Evolutionary conservation across 176 grass and related monocot genomes (phyloP).

Genomic region (Musa schizocarpa): DNA sequence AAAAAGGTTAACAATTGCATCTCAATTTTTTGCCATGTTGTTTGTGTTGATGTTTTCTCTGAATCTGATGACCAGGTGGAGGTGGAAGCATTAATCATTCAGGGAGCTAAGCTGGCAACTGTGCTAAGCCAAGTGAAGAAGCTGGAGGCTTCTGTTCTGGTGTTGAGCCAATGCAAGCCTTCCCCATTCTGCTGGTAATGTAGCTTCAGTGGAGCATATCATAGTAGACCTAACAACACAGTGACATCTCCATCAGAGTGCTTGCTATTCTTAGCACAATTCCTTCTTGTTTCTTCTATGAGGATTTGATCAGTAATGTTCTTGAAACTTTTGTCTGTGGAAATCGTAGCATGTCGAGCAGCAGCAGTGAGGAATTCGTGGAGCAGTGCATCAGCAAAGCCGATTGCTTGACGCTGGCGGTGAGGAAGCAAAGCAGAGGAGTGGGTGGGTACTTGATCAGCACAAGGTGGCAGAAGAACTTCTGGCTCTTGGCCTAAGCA

Average conservation of each 20-base stretch:
- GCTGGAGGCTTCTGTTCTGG: slow-evolving; percentile 19
- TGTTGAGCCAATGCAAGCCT: slow-evolving; percentile 18
- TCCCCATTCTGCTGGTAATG: slow-evolving; percentile 45
- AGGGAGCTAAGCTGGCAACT: slow-evolving; percentile 18
- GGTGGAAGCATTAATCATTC: slow-evolving; percentile 20
- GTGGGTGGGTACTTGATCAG: slow-evolving; percentile 75
- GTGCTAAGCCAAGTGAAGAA: slow-evolving; percentile 23
- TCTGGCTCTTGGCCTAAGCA: slow-evolving; percentile 57
- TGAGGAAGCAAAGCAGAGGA: slow-evolving; percentile 74
- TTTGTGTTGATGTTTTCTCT: not conserved
- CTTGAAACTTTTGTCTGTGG: slow-evolving; percentile 7
- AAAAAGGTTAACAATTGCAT: not conserved
- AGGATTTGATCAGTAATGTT: not conserved
- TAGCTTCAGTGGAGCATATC: not conserved
- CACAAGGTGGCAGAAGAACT: slow-evolving; percentile 95
- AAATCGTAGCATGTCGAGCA: slow-evolving; percentile 38
- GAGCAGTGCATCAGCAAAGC: slow-evolving; percentile 84
- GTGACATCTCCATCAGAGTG: not conserved
- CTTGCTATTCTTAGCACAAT: too few species aligned
- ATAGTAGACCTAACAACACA: not conserved
- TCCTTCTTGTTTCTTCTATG: too few species aligned
- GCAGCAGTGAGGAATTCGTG: slow-evolving; percentile 71
- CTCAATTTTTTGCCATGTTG: not conserved
- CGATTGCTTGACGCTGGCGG: slow-evolving; percentile 80
- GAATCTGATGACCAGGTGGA: not conserved